phyloP scores from a whole-genome alignment of 2,329 filamentous ascomycete species.

The Arthrinium puccinioides region DNA sequence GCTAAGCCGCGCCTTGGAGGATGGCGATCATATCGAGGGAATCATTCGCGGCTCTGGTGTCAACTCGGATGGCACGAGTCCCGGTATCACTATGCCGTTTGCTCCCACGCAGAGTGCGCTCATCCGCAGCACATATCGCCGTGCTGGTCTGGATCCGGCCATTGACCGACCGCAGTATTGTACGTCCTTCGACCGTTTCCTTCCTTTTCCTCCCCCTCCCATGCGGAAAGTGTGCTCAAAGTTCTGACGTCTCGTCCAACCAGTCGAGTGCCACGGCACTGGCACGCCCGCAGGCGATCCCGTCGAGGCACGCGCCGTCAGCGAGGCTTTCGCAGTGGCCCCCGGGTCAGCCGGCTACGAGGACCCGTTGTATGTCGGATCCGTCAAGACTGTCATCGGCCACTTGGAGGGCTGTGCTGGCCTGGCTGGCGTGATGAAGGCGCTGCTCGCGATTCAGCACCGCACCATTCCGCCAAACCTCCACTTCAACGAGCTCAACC shows the following conservation, averaged over 20 bases:
- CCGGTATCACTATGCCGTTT: conserved; percentile 37
- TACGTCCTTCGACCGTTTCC: too few species aligned
- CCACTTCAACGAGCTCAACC: conserved; percentile 18
- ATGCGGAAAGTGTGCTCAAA: too few species aligned
- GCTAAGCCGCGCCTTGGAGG: conserved; percentile 31
- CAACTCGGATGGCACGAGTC: conserved; percentile 32
- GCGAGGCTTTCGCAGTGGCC: conserved; percentile 1
- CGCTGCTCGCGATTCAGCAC: conserved; percentile 8
- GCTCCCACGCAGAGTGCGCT: conserved; percentile 22
- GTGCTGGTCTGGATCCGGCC: conserved; percentile 17
- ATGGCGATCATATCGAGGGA: conserved; percentile 27
- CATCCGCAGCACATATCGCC: conserved; percentile 21
- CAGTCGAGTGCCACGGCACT: conserved; percentile 16
- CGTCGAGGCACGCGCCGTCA: conserved; percentile 13
- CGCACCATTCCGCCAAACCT: conserved; percentile 18
- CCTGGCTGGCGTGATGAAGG: conserved; percentile 14
- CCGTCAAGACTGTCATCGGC: conserved; percentile 12
- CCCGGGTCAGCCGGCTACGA: background rate
- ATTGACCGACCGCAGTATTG: conserved; percentile 12
- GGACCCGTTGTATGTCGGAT: conserved; percentile 21
- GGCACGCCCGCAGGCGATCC: conserved; percentile 10
- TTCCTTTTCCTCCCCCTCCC: too few species aligned
- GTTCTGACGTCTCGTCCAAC: too few species aligned
- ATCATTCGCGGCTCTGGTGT: conserved; percentile 27
- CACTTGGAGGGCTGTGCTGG: conserved; percentile 16